These are phyloP conservation scores for Salix udensis DNA, from an alignment of 345 rosid species.

Conservation along the genomic window DNA sequence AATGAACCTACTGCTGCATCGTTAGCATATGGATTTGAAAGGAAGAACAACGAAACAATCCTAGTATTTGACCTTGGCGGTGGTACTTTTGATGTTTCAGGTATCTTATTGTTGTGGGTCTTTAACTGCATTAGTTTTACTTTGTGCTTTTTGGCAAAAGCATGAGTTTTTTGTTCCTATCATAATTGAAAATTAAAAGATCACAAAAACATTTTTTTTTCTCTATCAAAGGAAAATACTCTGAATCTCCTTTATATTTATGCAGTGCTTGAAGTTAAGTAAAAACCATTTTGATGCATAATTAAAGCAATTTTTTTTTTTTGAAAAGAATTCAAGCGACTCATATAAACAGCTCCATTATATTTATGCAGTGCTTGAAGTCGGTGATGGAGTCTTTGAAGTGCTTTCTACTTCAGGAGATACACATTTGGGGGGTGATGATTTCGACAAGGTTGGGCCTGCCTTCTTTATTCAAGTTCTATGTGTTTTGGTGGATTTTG, in stretches of 20 bases:
- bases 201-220: neutral
- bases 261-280: slow-evolving; percentile 78
- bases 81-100: slow-evolving; percentile 99
- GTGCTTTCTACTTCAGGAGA: slow-evolving; percentile 98
- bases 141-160: neutral
- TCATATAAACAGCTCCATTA: neutral
- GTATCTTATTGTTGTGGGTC: slow-evolving; percentile 27
- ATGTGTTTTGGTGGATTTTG: neutral
- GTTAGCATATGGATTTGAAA: slow-evolving; percentile 95
- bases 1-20: slow-evolving; percentile 99
- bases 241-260: neutral
- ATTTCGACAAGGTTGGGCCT: slow-evolving; percentile 74
- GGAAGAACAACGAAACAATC: slow-evolving; percentile 87
- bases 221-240: neutral
- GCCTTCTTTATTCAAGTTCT: neutral
- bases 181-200: neutral
- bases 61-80: slow-evolving; percentile 99
- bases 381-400: slow-evolving; percentile 99
- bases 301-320: no score
- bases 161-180: neutral
- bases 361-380: slow-evolving; percentile 72
- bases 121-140: neutral
- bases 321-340: no score
- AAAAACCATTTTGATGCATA: no score
- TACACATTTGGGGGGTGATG: slow-evolving; percentile 99